A percentile compares a stretch with the other conserved stretches of the same genome.
phyloP scores from a whole-genome alignment of 306 rosid genomes.

The Astragalus membranaceus region DNA sequence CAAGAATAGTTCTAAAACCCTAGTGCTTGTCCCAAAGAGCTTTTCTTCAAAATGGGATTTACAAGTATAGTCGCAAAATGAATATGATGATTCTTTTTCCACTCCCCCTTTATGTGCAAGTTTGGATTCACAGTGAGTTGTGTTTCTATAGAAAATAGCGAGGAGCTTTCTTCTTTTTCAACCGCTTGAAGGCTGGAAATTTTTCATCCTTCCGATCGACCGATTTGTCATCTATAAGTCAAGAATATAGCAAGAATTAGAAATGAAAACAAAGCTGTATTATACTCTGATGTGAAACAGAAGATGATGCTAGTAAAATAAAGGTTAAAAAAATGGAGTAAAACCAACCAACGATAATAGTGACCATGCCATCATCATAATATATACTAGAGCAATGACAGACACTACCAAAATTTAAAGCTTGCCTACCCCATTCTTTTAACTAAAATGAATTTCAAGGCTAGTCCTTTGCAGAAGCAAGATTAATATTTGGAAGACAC shows the following conservation, averaged over 20 bases:
- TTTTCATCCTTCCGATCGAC: neutral
- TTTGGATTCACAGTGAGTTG: too few species aligned
- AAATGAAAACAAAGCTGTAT: neutral
- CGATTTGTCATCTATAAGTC: slow-evolving; percentile 15
- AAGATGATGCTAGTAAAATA: neutral
- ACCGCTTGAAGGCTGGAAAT: slow-evolving; percentile 5
- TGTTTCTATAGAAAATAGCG: too few species aligned
- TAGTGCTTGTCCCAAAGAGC: too few species aligned
- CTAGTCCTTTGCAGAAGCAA: neutral
- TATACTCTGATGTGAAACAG: neutral
- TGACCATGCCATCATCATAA: neutral
- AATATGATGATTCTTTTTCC: too few species aligned
- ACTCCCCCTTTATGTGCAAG: too few species aligned
- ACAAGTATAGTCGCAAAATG: too few species aligned
- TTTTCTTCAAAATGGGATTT: too few species aligned
- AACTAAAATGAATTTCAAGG: neutral
- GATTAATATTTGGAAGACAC: neutral
- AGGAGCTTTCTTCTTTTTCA: slow-evolving; percentile 9
- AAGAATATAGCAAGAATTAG: neutral
- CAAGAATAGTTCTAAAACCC: too few species aligned
- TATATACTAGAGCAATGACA: neutral
- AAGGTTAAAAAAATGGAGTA: neutral
- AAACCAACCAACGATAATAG: neutral
- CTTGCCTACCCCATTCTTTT: neutral
- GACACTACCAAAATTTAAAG: neutral